These are phyloP conservation scores for Trypanosoma vivax DNA, from an alignment of 208 protist genomes.

Conservation along the genomic window DNA sequence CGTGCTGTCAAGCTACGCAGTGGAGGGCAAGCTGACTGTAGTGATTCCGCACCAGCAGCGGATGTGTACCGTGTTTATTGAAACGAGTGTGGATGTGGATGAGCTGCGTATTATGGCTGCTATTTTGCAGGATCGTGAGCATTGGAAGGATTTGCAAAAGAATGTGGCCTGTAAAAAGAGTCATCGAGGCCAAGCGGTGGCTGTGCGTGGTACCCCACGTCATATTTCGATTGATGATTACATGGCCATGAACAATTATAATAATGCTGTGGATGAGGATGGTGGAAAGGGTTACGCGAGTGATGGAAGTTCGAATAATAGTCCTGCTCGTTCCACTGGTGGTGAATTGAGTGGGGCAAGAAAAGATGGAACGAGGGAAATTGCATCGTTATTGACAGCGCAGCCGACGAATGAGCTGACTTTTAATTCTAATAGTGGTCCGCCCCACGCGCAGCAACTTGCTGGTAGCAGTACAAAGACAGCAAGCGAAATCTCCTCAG, in stretches of 20 bases:
- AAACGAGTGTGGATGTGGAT: slow-evolving; percentile 48
- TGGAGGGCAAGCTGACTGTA: slow-evolving; percentile 66
- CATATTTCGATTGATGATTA: not conserved
- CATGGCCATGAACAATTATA: not conserved
- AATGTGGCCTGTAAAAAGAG: slow-evolving; percentile 46
- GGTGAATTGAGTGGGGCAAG: no score
- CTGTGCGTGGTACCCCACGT: not conserved
- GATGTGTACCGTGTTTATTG: slow-evolving; percentile 62
- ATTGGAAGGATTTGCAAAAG: slow-evolving; percentile 54
- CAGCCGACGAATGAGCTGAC: no score
- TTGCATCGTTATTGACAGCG: no score
- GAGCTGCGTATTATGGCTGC: slow-evolving; percentile 61
- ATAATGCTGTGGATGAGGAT: not conserved
- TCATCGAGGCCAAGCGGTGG: not conserved
- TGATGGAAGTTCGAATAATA: no score
- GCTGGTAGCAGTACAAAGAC: not conserved
- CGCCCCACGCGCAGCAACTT: no score
- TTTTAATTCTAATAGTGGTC: no score
- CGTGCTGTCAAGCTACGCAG: slow-evolving; percentile 42
- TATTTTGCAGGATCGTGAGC: slow-evolving; percentile 37
- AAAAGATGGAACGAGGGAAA: no score
- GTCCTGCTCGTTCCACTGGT: no score
- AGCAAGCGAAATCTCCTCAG: not conserved
- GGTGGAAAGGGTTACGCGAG: not conserved
- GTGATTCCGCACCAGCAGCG: slow-evolving; percentile 44